Evolutionary conservation across 805 yeast species (phyloP).

Genomic region (Blastobotrys robertii): DNA sequence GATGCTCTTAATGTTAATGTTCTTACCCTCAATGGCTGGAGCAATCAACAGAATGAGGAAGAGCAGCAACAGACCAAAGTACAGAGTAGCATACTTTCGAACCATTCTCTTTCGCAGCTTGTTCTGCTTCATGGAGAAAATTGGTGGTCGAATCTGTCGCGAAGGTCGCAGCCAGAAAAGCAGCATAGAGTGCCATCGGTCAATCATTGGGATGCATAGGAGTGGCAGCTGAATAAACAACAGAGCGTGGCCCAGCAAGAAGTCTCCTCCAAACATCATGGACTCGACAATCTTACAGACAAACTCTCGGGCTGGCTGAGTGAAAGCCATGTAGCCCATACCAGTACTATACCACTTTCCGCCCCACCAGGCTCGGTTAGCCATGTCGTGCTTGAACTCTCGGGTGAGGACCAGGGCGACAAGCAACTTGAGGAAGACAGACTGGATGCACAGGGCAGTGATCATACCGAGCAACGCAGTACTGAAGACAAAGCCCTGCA

Average conservation of each 20-base stretch:
- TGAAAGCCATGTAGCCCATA: slow-evolving; percentile 85
- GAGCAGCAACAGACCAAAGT: slow-evolving; percentile 56
- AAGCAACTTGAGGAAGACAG: slow-evolving; percentile 76
- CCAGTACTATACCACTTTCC: slow-evolving; percentile 98
- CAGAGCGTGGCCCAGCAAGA: slow-evolving; percentile 81
- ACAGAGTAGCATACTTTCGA: slow-evolving; percentile 78
- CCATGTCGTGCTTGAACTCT: slow-evolving; percentile 90
- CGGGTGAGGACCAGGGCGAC: slow-evolving; percentile 74
- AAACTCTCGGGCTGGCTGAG: slow-evolving; percentile 95
- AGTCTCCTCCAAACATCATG: slow-evolving; percentile 95
- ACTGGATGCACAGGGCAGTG: slow-evolving; percentile 78
- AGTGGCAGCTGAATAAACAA: slow-evolving; percentile 85
- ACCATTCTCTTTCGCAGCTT: slow-evolving; percentile 97
- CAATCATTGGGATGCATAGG: slow-evolving; percentile 74
- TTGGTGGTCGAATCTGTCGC: slow-evolving; percentile 95
- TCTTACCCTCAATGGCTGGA: slow-evolving; percentile 77
- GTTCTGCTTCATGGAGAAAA: slow-evolving; percentile 92
- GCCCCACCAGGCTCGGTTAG: slow-evolving; percentile 99
- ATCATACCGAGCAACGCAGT: slow-evolving; percentile 81
- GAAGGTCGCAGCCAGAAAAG: slow-evolving; percentile 98
- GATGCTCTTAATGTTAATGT: slow-evolving; percentile 34
- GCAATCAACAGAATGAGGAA: slow-evolving; percentile 76
- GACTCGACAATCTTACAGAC: slow-evolving; percentile 87
- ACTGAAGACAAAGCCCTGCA: slow-evolving; percentile 84
- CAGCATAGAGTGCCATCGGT: slow-evolving; percentile 97